Conservation (phyloP, 495 filamentous ascomycete species). For the Podospora sp. region DNA sequence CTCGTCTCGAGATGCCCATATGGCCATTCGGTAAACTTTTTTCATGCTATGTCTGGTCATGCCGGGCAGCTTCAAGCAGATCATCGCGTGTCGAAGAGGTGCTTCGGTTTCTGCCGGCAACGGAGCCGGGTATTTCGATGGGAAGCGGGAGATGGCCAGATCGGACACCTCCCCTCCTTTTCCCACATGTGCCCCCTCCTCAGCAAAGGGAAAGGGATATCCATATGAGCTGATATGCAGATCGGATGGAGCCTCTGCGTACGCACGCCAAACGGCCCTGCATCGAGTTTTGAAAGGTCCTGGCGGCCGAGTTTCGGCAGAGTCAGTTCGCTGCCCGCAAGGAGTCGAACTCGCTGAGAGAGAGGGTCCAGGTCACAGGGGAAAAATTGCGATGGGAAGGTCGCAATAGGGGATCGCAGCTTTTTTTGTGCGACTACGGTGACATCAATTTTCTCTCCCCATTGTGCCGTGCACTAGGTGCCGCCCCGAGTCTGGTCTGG, state of each 20-base stretch:
- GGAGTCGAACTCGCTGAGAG: neutral
- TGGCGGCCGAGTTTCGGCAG: conserved; percentile 8
- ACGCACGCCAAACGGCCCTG: neutral
- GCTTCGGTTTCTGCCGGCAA: neutral
- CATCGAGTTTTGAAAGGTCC: neutral
- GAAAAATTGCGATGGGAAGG: conserved; percentile 7
- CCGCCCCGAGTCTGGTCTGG: neutral
- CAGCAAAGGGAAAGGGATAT: neutral
- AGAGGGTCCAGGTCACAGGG: neutral
- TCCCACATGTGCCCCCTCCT: neutral
- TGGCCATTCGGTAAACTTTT: neutral
- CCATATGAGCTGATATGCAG: neutral
- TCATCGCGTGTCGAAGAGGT: neutral
- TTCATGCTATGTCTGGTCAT: neutral
- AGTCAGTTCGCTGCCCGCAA: neutral
- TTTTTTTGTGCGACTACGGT: conserved; percentile 7
- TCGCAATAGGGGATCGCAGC: conserved; percentile 4
- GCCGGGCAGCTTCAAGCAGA: neutral
- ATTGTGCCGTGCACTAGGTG: conserved; percentile 1
- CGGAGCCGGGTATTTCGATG: conserved; percentile 14
- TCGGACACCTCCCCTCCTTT: neutral
- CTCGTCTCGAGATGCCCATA: conserved; percentile 7
- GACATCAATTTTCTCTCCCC: neutral
- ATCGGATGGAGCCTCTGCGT: neutral
- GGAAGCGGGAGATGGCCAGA: conserved; percentile 2